Base-by-base conservation (phyloP, 805 yeast species). In the Priceomyces castillae region DNA sequence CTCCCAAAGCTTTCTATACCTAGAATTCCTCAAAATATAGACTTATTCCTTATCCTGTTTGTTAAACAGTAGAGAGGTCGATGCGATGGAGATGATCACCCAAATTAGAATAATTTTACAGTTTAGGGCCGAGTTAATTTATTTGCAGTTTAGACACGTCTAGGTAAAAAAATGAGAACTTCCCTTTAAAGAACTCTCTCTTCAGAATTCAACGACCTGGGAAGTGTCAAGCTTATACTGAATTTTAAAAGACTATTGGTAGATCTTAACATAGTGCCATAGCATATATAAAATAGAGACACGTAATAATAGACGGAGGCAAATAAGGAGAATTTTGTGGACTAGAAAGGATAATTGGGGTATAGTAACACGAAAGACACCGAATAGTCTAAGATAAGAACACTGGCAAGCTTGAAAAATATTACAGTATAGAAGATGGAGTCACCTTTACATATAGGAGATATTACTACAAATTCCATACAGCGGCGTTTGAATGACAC, bases 381-480 rank as follows among this genome's bases (percentile, higher is more conserved):
- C 15, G 16, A 35, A 19, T 19, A 15, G n/a, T 11, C 18, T 34
- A 6, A n/a, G 37, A 18, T 35, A 17, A 11, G 17, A 10, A 18
- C 18, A 18, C 26, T 12, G 18, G 18, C 38, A 10, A 10, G 17
- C 20, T 18, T 14, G 34, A 33, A 3, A 6, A 28, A n/a, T n/a
- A 28, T 6, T 28, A 28, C 15, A 12, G 15, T 5, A 28, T 28
- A 28, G 10, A 40, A 18, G 22, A 71, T 71, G 75, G 76, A 71
- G 37, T 69, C 74, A 7, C 76, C 76, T 14, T 53, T 68, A 39
- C 53, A 64, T 42, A 54, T 65, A 14, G 75, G 76, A 37, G 75
- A 71, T 51, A 52, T 63, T 41, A 71, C 76, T 44, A 62, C 74
- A 30, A 61, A 59, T 46, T 65, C 71, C 30, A 71, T 71, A 17